These are phyloP conservation scores for Arabidopsis thaliana DNA, from an alignment of 345 rosid genomes.

Conservation along the genomic window TAIR10.1 NC_003076.8:26757501-26758000, in stretches of 20 bases:
- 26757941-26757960: too few relatives aligned
- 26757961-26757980: not conserved
- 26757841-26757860: too few relatives aligned
- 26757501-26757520: not conserved
- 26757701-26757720: constrained; percentile 7
- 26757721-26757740: not conserved
- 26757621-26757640: not conserved
- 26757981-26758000: constrained; percentile 14
- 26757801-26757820: too few relatives aligned
- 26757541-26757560: not conserved
- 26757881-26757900: not conserved
- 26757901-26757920: not conserved
- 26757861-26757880: not conserved
- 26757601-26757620: not conserved
- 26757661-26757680: not conserved
- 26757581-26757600: not conserved
- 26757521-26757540: not conserved
- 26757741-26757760: not conserved
- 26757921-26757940: not conserved
- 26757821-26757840: too few relatives aligned
- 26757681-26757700: not conserved
- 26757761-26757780: too few relatives aligned
- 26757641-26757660: not conserved
- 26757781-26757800: too few relatives aligned
- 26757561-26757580: not conserved